phyloP scores from a whole-genome alignment of 192 early-diverging fungal species.

The Neocallimastix lanati region DNA sequence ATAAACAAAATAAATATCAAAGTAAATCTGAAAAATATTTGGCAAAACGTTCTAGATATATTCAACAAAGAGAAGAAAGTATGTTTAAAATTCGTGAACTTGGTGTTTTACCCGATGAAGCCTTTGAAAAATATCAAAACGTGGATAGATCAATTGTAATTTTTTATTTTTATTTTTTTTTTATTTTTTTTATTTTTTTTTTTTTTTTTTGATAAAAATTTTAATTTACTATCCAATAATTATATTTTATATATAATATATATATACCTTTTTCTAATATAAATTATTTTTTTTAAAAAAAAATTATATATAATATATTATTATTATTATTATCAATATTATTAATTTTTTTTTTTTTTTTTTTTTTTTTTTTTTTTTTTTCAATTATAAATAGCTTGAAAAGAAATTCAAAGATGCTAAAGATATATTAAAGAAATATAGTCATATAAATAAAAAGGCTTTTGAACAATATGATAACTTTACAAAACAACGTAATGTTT shows the following conservation, averaged over 20 bases:
- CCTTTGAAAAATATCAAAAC: conserved; percentile 50
- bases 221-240: too few relatives aligned
- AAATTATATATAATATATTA: too few relatives aligned
- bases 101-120: conserved; percentile 85
- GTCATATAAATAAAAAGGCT: conserved; percentile 95
- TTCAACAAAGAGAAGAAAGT: conserved; percentile 75
- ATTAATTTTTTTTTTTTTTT: not conserved
- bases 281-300: too few relatives aligned
- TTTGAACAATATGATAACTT: conserved; percentile 94
- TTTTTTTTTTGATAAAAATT: too few relatives aligned
- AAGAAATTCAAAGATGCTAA: conserved; percentile 46
- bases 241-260: too few relatives aligned
- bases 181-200: conserved; percentile 12
- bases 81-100: conserved; percentile 76
- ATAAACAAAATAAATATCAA: not conserved
- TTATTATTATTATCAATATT: too few relatives aligned
- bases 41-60: not conserved
- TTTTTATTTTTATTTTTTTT: conserved; percentile 20
- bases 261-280: too few relatives aligned
- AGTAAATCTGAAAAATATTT: not conserved
- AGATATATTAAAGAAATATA: conserved; percentile 71
- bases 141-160: conserved; percentile 23
- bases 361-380: too few relatives aligned
- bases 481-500: conserved; percentile 68
- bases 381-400: conserved; percentile 11